Evolutionary conservation across 2,329 filamentous ascomycete genomes (phyloP).

Genomic region (Talaromyces islandicus): DNA sequence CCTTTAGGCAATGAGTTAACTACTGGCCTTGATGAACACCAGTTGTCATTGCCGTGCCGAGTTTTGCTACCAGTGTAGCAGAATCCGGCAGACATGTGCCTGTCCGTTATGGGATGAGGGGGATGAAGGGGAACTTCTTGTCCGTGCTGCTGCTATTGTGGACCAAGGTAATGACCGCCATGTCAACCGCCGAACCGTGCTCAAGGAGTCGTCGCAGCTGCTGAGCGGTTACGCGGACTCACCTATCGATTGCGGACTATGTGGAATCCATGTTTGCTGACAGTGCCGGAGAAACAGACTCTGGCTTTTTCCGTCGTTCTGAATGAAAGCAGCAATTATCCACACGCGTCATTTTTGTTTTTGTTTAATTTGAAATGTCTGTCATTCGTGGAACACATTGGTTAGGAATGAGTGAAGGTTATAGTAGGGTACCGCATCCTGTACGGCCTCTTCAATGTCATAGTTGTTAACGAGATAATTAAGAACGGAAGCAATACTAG

Average conservation of each 20-base stretch:
- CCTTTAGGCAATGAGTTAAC: neutral
- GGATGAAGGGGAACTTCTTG: neutral
- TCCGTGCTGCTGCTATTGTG: neutral
- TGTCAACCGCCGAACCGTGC: neutral
- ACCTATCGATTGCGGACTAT: neutral
- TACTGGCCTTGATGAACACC: neutral
- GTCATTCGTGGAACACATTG: neutral
- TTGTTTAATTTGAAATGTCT: neutral
- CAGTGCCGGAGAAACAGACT: neutral
- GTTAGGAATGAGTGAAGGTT: neutral
- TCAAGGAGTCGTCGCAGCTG: neutral
- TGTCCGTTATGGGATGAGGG: neutral
- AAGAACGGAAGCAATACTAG: neutral
- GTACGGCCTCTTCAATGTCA: neutral
- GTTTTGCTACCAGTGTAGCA: neutral
- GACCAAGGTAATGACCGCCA: neutral
- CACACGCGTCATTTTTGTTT: neutral
- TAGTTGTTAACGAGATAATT: neutral
- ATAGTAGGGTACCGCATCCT: neutral
- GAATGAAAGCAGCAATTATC: neutral
- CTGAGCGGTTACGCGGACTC: neutral
- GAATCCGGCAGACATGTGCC: neutral
- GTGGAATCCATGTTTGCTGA: neutral
- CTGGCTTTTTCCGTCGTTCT: neutral
- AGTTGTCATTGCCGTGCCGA: neutral